Conservation (phyloP, 257 asterid genomes). For the Paraleonurus japonicus region DNA sequence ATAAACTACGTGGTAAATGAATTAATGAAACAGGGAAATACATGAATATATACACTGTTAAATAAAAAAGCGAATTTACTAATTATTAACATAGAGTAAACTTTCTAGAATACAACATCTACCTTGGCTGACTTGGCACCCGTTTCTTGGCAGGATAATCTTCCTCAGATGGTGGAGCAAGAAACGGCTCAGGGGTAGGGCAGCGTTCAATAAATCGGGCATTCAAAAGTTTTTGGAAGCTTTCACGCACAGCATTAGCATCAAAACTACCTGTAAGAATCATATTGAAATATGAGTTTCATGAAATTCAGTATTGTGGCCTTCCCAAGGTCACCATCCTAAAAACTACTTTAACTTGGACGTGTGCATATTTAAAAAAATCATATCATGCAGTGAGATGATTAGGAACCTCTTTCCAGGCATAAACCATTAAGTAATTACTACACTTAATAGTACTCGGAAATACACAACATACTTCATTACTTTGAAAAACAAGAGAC, state of each 20-base stretch:
- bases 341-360: neutral
- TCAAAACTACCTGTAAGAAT: slow-evolving; percentile 51
- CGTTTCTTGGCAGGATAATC: slow-evolving; percentile 22
- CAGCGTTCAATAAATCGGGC: slow-evolving; percentile 83
- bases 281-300: neutral
- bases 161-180: slow-evolving; percentile 54
- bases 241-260: slow-evolving; percentile 40
- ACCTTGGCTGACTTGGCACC: slow-evolving; percentile 23
- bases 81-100: neutral
- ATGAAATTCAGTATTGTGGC: neutral
- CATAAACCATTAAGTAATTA: neutral
- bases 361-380: neutral
- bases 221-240: slow-evolving; percentile 56
- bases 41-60: neutral
- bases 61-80: neutral
- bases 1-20: neutral
- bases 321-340: too few relatives aligned
- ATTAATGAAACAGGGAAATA: neutral
- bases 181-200: slow-evolving; percentile 82
- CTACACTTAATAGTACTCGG: neutral
- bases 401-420: neutral
- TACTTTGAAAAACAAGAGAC: too few relatives aligned
- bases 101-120: neutral
- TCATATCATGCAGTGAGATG: slow-evolving; percentile 6
- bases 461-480: too few relatives aligned